Evolutionary conservation across 202 grass and related monocot genomes (phyloP).

Genomic region (Brachypodium distachyon): DNA sequence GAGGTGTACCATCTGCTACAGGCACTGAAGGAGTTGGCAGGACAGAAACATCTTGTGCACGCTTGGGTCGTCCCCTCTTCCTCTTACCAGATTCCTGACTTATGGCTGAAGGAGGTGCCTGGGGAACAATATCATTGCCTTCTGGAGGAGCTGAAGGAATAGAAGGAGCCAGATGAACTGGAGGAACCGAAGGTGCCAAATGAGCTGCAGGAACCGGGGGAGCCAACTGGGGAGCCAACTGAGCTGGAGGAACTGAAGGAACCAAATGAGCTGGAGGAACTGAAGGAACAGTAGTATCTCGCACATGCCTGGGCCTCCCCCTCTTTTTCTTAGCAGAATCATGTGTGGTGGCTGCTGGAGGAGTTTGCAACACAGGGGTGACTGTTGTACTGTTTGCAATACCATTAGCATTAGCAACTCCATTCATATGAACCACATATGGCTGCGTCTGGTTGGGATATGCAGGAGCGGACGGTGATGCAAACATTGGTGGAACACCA

Average conservation of each 20-base stretch:
- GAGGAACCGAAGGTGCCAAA: no score
- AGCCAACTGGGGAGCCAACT: no score
- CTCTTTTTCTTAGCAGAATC: constrained; percentile 36
- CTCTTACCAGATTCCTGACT: constrained; percentile 16
- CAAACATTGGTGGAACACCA: constrained; percentile 31
- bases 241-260: not conserved
- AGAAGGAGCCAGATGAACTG: no score
- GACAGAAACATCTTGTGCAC: constrained; percentile 1
- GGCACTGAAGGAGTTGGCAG: not conserved
- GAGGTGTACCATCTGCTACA: not conserved
- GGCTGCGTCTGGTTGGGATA: constrained; percentile 14
- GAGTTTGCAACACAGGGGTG: constrained; percentile 5
- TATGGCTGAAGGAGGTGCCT: constrained; percentile 15
- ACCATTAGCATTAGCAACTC: constrained; percentile 23
- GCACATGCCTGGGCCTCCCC: constrained; percentile 24
- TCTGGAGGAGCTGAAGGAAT: constrained; percentile 13
- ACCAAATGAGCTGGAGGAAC: not conserved
- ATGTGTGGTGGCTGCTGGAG: not conserved
- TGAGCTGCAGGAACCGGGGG: no score
- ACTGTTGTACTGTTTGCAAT: not conserved
- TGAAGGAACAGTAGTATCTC: constrained; percentile 3
- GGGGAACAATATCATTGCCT: not conserved
- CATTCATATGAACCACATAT: constrained; percentile 10
- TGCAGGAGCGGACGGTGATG: not conserved
- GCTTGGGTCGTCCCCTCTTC: constrained; percentile 19